Evolutionary conservation across 2,329 filamentous ascomycete genomes (phyloP), one percentile per base, ranked within the genome.

Genomic region (Colletotrichum liaoningense): DNA sequence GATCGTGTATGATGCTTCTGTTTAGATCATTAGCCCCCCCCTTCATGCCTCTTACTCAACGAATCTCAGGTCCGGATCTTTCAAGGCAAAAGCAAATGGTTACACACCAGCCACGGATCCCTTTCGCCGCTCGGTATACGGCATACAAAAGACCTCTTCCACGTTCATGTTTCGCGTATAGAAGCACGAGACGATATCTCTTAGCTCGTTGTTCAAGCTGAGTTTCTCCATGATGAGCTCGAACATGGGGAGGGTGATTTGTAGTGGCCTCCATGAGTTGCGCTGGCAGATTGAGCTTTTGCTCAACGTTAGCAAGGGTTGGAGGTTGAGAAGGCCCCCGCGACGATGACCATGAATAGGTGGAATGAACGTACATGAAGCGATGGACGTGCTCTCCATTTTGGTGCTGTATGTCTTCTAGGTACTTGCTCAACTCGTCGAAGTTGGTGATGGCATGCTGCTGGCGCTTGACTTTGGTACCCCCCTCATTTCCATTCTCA

Each of bases 241-340:
- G 1, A 67, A 9, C 64, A 59, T 67, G 1, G 64, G 11, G 16
- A 24, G 12, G 2, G 64, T 67, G 6, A 67, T 67, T 7, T 67
- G 64, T 12, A 67, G 14, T 5, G 64, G 64, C n/a, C 64, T 35
- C 64, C 64, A 67, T 33, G 64, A 67, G 19, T 67, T 59, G 12
- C 54, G 38, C 9, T 67, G 64, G 38, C 64, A 59, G 22, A 67
- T 49, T 19, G 64, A 67, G 26, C 64, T 67, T 14, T 33, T 6
- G 56, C 4, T 4, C 3, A 2, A 56, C 19, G 12, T 59, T 2
- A 59, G 30, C 9, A 30, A 59, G n/a, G 30, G 1, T 35, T 5
- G 11, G 33, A 35, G 0, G 14, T 28, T 56, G 6, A 56, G 26
- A 5, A 7, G 24, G 24, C 24, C 1, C 33, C 33, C 33, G 33